phyloP scores from a whole-genome alignment of 176 grass and related monocot species.

The Paspalum vaginatum region DNA sequence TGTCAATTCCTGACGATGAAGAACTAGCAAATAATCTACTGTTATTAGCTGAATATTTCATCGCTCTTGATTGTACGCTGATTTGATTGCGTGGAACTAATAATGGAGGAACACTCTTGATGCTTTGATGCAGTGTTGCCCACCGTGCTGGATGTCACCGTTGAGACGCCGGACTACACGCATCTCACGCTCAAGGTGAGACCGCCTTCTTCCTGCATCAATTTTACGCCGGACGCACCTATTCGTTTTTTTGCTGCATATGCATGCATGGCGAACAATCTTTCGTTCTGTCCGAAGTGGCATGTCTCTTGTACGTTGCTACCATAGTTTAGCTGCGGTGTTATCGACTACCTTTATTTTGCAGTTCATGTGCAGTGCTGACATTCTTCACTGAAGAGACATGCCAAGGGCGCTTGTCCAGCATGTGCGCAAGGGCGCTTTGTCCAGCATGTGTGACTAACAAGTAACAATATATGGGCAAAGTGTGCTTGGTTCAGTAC shows the following conservation, averaged over 20 bases:
- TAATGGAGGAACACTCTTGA: constrained; percentile 8
- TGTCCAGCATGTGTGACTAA: not conserved
- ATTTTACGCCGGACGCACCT: not conserved
- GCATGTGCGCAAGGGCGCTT: not conserved
- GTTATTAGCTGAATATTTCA: too few relatives aligned
- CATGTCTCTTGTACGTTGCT: too few relatives aligned
- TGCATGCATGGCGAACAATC: too few relatives aligned
- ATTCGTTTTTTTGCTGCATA: not conserved
- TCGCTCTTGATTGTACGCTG: not conserved
- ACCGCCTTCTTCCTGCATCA: not conserved
- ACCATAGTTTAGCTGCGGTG: not conserved
- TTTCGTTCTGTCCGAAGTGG: too few relatives aligned
- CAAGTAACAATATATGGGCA: not conserved
- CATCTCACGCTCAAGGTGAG: constrained; percentile 89
- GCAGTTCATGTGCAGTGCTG: not conserved
- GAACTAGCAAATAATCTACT: too few relatives aligned
- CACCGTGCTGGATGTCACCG: constrained; percentile 73
- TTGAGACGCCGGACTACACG: constrained; percentile 85
- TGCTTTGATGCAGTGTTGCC: constrained; percentile 68
- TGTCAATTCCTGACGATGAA: too few relatives aligned
- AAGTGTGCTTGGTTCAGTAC: not conserved
- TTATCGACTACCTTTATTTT: not conserved
- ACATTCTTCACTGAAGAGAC: not conserved
- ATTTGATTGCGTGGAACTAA: not conserved
- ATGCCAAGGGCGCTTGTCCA: not conserved